These are phyloP conservation scores for Kazachstania martiniae DNA, from an alignment of 805 yeast species.

Conservation along the genomic window DNA sequence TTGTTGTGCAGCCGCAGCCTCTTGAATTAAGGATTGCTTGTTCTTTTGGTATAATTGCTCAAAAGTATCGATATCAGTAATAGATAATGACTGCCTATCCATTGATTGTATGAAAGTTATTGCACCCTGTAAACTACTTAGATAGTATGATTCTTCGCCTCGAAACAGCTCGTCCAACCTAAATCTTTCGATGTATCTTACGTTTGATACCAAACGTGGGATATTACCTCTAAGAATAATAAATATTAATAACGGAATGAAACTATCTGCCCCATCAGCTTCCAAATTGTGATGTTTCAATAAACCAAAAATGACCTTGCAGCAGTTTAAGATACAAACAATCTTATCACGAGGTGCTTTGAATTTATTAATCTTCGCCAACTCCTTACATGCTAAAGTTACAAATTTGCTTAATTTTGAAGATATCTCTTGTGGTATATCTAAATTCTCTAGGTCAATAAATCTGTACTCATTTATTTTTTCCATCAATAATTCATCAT, in stretches of 20 bases:
- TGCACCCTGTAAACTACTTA: slow-evolving; percentile 86
- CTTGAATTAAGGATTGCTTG: slow-evolving; percentile 31
- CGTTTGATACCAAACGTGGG: slow-evolving; percentile 57
- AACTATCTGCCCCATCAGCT: slow-evolving; percentile 82
- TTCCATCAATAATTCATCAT: slow-evolving; percentile 42
- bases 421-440: slow-evolving; percentile 38
- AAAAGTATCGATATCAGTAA: slow-evolving; percentile 48
- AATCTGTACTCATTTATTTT: slow-evolving; percentile 58
- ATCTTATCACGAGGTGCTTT: slow-evolving; percentile 93
- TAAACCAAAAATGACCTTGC: slow-evolving; percentile 85
- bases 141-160: slow-evolving; percentile 87
- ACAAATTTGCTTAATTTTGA: slow-evolving; percentile 40
- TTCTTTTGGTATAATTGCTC: slow-evolving; percentile 36
- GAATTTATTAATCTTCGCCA: slow-evolving; percentile 67
- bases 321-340: slow-evolving; percentile 81
- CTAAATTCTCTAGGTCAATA: slow-evolving; percentile 67
- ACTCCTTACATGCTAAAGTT: slow-evolving; percentile 59
- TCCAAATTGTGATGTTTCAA: slow-evolving; percentile 60
- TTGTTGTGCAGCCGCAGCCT: neutral
- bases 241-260: slow-evolving; percentile 79
- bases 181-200: slow-evolving; percentile 77
- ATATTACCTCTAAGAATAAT: slow-evolving; percentile 65
- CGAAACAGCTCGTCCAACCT: slow-evolving; percentile 61
- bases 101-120: slow-evolving; percentile 64
- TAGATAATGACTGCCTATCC: slow-evolving; percentile 45